A percentile compares a stretch with the other conserved stretches of the same genome.
Conservation (phyloP, 2,329 filamentous ascomycete species). For the Geoglossum cookeanum region DNA sequence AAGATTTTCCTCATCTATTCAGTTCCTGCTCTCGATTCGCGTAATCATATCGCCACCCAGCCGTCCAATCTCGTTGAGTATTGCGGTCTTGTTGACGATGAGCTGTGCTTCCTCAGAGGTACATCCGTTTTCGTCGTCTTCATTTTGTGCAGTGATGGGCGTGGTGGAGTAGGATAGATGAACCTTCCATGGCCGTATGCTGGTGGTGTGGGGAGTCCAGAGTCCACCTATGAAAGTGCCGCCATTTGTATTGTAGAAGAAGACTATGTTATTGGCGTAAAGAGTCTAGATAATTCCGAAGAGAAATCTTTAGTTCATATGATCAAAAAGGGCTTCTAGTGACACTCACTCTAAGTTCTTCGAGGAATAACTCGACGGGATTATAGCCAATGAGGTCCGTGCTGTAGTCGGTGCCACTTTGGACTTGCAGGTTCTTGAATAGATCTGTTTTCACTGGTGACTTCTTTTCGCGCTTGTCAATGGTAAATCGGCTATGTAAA, state of each 20-base stretch:
- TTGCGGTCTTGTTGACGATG: conserved; percentile 21
- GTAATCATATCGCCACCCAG: conserved; percentile 27
- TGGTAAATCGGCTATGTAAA: conserved; percentile 28
- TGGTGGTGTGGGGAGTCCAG: conserved; percentile 38
- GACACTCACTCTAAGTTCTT: conserved; percentile 9
- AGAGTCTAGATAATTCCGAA: conserved; percentile 38
- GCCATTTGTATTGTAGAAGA: conserved; percentile 51
- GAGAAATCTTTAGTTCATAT: background rate
- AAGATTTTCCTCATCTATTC: background rate
- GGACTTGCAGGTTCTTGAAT: conserved; percentile 15
- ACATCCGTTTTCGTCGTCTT: conserved; percentile 13
- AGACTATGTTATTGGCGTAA: conserved; percentile 53
- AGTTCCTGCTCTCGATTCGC: conserved; percentile 5
- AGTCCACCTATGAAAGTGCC: conserved; percentile 41
- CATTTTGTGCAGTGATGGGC: conserved; percentile 32
- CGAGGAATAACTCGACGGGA: conserved; percentile 42
- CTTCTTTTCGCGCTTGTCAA: conserved; percentile 14
- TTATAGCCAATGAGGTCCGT: conserved; percentile 33
- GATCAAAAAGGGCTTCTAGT: background rate
- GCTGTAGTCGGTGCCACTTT: conserved; percentile 20
- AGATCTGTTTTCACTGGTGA: conserved; percentile 22
- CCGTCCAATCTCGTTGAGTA: conserved; percentile 26
- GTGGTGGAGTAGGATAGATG: conserved; percentile 50
- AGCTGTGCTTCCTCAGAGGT: conserved; percentile 10
- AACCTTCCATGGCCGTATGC: conserved; percentile 44